A percentile compares a stretch with the other conserved stretches of the same genome.
These are phyloP conservation scores for Cryptosporidium parvum DNA, from an alignment of 169 alveolate species.

Conservation along the genomic window DNA sequence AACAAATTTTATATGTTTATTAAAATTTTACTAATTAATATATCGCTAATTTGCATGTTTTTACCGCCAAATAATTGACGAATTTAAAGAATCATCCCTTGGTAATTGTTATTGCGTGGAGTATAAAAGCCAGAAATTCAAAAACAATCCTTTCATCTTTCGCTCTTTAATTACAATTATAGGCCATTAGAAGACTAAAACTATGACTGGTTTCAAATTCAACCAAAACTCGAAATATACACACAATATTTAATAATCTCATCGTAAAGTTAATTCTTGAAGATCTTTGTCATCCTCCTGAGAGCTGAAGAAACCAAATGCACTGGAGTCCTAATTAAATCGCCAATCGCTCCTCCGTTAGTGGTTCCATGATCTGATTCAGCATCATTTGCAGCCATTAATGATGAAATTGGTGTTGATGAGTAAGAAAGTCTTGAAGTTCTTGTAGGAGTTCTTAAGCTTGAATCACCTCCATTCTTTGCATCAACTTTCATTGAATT, in stretches of 20 bases:
- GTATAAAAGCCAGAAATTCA: background rate
- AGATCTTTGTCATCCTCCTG: slow-evolving; percentile 40
- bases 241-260: background rate
- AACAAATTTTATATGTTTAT: background rate
- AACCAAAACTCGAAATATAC: background rate
- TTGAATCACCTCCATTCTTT: background rate
- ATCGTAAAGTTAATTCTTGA: slow-evolving; percentile 26
- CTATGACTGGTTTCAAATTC: background rate
- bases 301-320: slow-evolving; percentile 63
- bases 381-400: background rate
- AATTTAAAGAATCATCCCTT: background rate
- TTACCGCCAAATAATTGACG: slow-evolving; percentile 1
- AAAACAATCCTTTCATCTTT: background rate
- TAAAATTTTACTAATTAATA: background rate
- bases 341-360: slow-evolving; percentile 28
- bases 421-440: slow-evolving; percentile 9
- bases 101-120: background rate
- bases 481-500: slow-evolving; percentile 7
- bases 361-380: slow-evolving; percentile 2
- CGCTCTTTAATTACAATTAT: background rate
- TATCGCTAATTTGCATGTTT: slow-evolving; percentile 12
- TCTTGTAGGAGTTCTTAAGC: slow-evolving; percentile 39
- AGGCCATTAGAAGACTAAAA: background rate
- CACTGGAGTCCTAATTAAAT: slow-evolving; percentile 69
- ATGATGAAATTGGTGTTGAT: slow-evolving; percentile 3